Evolutionary conservation across 345 rosid species (phyloP).

Genomic region (Bretschneidera sinensis): DNA sequence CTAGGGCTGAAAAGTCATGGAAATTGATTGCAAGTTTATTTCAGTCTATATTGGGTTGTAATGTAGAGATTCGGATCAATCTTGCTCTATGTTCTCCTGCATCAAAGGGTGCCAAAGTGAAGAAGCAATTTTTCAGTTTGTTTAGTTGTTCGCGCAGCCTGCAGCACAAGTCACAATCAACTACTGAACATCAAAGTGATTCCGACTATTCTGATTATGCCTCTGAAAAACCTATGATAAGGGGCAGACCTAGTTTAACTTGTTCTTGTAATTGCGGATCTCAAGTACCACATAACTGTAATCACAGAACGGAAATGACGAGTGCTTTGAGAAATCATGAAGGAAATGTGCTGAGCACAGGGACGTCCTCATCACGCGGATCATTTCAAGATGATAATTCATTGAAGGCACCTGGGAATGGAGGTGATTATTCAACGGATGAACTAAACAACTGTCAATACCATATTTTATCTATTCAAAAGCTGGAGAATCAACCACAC

Average conservation of each 20-base stretch:
- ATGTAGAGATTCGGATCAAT: conserved; percentile 81
- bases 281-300: conserved; percentile 25
- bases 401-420: conserved; percentile 17
- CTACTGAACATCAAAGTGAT: conserved; percentile 32
- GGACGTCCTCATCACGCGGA: conserved; percentile 32
- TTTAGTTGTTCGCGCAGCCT: conserved; percentile 69
- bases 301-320: conserved; percentile 29
- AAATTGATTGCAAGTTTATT: conserved; percentile 80
- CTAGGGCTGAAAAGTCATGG: conserved; percentile 94
- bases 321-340: conserved; percentile 63
- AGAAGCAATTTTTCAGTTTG: conserved; percentile 55
- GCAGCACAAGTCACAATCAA: conserved; percentile 39
- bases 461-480: conserved; percentile 16
- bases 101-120: conserved; percentile 44
- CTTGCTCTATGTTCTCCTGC: conserved; percentile 42
- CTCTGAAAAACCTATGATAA: conserved; percentile 43
- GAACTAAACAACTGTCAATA: conserved; percentile 20
- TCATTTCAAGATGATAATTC: conserved; percentile 31
- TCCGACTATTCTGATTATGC: conserved; percentile 38
- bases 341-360: conserved; percentile 65
- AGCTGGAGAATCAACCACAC: conserved; percentile 31
- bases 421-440: conserved; percentile 23
- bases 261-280: conserved; percentile 34
- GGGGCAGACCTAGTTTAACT: conserved; percentile 23
- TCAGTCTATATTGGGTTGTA: conserved; percentile 71